Evolutionary conservation across 2,329 filamentous ascomycete genomes (phyloP).

Genomic region (Diplodia intermedia): DNA sequence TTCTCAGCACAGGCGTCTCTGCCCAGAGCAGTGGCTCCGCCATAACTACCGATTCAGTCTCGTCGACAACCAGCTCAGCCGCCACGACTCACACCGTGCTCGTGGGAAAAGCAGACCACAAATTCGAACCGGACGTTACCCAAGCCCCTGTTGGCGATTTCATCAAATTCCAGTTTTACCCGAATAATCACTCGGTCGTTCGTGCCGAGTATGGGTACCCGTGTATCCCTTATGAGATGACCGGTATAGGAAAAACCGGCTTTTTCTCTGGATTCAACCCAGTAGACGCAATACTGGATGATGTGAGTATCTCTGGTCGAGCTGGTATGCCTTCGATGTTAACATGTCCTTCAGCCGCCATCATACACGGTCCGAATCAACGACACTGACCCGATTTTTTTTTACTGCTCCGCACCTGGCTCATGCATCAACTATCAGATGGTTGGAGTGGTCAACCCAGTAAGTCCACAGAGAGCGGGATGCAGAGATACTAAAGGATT

Average conservation of each 20-base stretch:
- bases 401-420: slow-evolving; percentile 61
- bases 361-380: slow-evolving; percentile 46
- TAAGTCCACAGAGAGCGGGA: slow-evolving; percentile 43
- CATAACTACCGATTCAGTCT: slow-evolving; percentile 3
- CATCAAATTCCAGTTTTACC: slow-evolving; percentile 49
- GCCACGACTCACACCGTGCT: slow-evolving; percentile 23
- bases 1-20: slow-evolving; percentile 13
- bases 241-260: slow-evolving; percentile 40
- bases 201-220: slow-evolving; percentile 49
- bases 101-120: slow-evolving; percentile 31
- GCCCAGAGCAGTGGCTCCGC: slow-evolving; percentile 8
- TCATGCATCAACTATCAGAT: slow-evolving; percentile 72
- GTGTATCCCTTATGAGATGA: slow-evolving; percentile 49
- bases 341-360: slow-evolving; percentile 11
- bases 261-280: slow-evolving; percentile 44
- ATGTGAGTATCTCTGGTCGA: slow-evolving; percentile 6
- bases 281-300: slow-evolving; percentile 30
- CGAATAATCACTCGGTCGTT: slow-evolving; percentile 53
- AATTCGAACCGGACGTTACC: slow-evolving; percentile 30
- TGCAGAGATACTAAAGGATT: background rate
- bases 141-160: slow-evolving; percentile 43
- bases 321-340: background rate
- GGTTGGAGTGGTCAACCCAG: slow-evolving; percentile 78
- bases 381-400: slow-evolving; percentile 47
- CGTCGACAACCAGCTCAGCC: slow-evolving; percentile 20